phyloP scores from a whole-genome alignment of 176 grass and related monocot genomes.

The Pontederia crassipes region DNA sequence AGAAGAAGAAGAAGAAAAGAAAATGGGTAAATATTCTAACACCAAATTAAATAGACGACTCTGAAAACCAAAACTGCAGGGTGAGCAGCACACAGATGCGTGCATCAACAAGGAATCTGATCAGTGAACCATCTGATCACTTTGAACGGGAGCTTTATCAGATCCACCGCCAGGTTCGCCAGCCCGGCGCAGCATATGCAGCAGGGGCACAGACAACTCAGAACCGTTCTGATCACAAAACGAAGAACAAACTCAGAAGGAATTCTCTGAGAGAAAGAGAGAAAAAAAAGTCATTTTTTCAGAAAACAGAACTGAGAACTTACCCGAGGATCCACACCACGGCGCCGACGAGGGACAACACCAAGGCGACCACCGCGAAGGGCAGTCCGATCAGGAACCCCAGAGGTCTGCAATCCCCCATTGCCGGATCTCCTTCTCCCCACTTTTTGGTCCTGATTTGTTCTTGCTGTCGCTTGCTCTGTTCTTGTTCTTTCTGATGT shows the following conservation, averaged over 20 bases:
- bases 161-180: constrained; percentile 37
- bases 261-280: background rate
- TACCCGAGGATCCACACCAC: constrained; percentile 53
- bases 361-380: constrained; percentile 42
- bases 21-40: too few species aligned
- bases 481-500: background rate
- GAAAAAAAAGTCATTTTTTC: constrained; percentile 1
- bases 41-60: too few species aligned
- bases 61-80: too few species aligned
- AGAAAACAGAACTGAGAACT: background rate
- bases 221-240: constrained; percentile 16
- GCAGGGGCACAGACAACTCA: constrained; percentile 56
- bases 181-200: constrained; percentile 32
- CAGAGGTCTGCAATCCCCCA: constrained; percentile 35
- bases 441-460: background rate
- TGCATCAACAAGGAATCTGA: constrained; percentile 42
- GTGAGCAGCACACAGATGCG: background rate
- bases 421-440: background rate
- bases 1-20: too few species aligned
- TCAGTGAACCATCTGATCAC: constrained; percentile 42
- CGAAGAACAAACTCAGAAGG: background rate
- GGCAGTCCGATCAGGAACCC: constrained; percentile 44
- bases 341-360: constrained; percentile 37
- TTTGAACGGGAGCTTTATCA: constrained; percentile 50
- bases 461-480: background rate